These are phyloP conservation scores for Niebla homalea DNA, from an alignment of 495 filamentous ascomycete species.

Conservation along the genomic window DNA sequence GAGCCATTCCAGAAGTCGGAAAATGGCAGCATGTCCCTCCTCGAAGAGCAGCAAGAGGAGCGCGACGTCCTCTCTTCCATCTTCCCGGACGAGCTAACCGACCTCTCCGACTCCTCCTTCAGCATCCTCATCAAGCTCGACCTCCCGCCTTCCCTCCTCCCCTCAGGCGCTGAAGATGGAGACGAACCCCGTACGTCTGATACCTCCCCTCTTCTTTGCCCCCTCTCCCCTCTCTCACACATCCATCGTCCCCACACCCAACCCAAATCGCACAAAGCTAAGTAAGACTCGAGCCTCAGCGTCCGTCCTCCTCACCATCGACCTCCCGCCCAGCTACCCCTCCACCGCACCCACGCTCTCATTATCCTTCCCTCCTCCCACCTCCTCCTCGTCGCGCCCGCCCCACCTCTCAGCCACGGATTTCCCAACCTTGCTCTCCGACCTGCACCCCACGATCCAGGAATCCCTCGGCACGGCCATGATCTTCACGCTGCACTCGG, in stretches of 20 bases:
- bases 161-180: conserved; percentile 36
- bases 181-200: conserved; percentile 34
- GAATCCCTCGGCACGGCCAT: conserved; percentile 97
- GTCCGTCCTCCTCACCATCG: conserved; percentile 64
- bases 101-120: conserved; percentile 76
- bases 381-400: conserved; percentile 52
- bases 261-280: neutral
- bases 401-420: conserved; percentile 54
- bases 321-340: conserved; percentile 77
- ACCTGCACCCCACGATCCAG: conserved; percentile 55
- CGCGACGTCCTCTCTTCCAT: conserved; percentile 95
- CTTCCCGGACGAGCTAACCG: conserved; percentile 94
- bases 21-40: no score
- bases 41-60: conserved; percentile 87
- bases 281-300: conserved; percentile 30
- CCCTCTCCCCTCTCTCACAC: neutral
- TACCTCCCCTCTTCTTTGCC: neutral
- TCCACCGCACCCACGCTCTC: conserved; percentile 71
- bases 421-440: conserved; percentile 52
- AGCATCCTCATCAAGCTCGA: conserved; percentile 74
- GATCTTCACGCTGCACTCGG: conserved; percentile 80
- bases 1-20: no score
- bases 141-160: conserved; percentile 23
- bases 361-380: conserved; percentile 56
- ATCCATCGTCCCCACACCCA: neutral